phyloP scores from a whole-genome alignment of 1,284 basidiomycete genomes.

The Moesziomyces antarcticus region DNA sequence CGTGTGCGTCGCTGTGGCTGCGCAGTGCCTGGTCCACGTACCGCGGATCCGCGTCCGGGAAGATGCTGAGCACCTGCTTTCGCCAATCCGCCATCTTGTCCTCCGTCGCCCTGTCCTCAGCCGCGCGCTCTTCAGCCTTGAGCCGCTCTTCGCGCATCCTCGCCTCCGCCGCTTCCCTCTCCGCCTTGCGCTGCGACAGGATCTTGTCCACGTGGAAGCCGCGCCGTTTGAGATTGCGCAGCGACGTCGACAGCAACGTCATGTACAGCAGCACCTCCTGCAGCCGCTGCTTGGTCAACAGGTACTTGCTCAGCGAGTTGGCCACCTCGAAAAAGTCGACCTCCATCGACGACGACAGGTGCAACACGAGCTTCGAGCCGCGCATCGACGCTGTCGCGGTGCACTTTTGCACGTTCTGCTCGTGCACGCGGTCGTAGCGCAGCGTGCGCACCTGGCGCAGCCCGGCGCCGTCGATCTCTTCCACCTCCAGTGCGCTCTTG shows the following conservation, averaged over 20 bases:
- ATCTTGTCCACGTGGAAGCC: slow-evolving; percentile 87
- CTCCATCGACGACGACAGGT: slow-evolving; percentile 78
- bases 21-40: slow-evolving; percentile 60
- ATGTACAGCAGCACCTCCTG: slow-evolving; percentile 77
- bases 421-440: slow-evolving; percentile 45
- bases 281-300: slow-evolving; percentile 61
- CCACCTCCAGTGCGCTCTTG: slow-evolving; percentile 73
- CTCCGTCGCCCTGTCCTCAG: slow-evolving; percentile 39
- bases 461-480: slow-evolving; percentile 61
- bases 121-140: slow-evolving; percentile 57
- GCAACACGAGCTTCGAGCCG: slow-evolving; percentile 77
- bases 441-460: slow-evolving; percentile 59
- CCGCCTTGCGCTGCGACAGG: slow-evolving; percentile 82
- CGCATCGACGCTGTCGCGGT: slow-evolving; percentile 56
- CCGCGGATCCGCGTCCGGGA: slow-evolving; percentile 65
- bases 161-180: slow-evolving; percentile 74
- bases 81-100: slow-evolving; percentile 40
- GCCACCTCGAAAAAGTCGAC: slow-evolving; percentile 87
- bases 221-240: slow-evolving; percentile 83
- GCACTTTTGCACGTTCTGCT: slow-evolving; percentile 59
- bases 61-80: slow-evolving; percentile 60
- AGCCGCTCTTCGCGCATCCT: slow-evolving; percentile 58
- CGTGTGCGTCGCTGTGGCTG: slow-evolving; percentile 55
- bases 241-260: slow-evolving; percentile 90
- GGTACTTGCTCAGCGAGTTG: slow-evolving; percentile 56